Evolutionary conservation across 306 rosid genomes (phyloP), one percentile per base, ranked within the genome.

Genomic region (Prosopis cineraria): DNA sequence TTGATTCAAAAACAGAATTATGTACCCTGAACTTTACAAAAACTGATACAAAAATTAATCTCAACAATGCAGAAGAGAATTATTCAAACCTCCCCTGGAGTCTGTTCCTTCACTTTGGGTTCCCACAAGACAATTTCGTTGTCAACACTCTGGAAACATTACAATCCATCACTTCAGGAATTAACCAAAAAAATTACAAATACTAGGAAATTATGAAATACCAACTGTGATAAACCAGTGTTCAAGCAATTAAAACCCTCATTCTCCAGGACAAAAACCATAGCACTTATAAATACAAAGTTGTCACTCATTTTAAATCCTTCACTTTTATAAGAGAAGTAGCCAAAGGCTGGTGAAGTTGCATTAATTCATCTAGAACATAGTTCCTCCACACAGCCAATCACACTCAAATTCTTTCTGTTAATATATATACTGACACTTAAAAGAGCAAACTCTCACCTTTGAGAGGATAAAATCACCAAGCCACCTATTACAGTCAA

Each of bases 401-500:
- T 22, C 47, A 34, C 64, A 71, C 68, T 44, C 43, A 9, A 11
- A 55, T 55, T 25, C 43, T 41, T 79, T 45, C 40, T 11, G n/a
- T 36, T 31, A 12, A 55, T 41, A 36, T 47, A 68, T 73, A 67
- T 60, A 34, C 22, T 48, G 66, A 76, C 60, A 20, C 63, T 40
- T 83, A 68, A 52, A 78, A 39, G 68, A 75, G 77, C 27, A 65
- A 73, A 12, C 30, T 59, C 83, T 90, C 84, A 95, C 99, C 98
- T 95, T 95, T 56, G 99, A 95, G 70, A 95, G 97, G 55, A 95
- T 81, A 80, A 90, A 93, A 80, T 95, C 99, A 50, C 99, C 99
- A 20, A 95, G 92, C 99, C 99, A 95, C 81, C 99, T 91, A 86
- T 77, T 95, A 79, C 99, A 95, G 93, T 95, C 99, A 44, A 95